Evolutionary conservation across 306 rosid genomes (phyloP), one percentile per base, ranked within the genome.

Genomic region (Corylus heterophylla): DNA sequence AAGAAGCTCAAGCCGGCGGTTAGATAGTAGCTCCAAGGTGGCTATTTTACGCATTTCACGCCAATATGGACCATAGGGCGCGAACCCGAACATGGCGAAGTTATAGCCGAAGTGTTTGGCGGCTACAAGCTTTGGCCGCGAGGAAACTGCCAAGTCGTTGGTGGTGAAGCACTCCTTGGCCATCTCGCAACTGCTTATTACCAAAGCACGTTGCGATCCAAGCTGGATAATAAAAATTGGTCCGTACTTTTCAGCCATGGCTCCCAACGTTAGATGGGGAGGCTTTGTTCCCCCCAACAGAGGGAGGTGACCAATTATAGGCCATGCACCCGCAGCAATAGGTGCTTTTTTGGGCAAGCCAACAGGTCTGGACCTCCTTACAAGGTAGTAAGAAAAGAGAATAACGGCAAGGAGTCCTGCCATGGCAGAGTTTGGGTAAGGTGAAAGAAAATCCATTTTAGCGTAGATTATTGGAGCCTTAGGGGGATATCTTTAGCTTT

Each of bases 251-350:
- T 87, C 83, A 1, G 91, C 86, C 76, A 90, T 45, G 72, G 80
- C 74, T n/a, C 86, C 91, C 20, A 91, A 47, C 17, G 84, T 45
- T 14, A 79, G 48, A 71, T 89, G 81, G 69, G 85, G 85, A 29
- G 81, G 89, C 17, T 73, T 29, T 4, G 81, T 54, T 52, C 81
- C 85, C 12, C 70, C 51, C 8, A 90, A 72, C 17, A 87, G 84
- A 45, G 4, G 81, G 35, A 92, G 87, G 42, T 92, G 93, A 8
- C 97, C 97, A 17, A 92, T 76, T n/a, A 92, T 12, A 8, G 97
- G 97, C 97, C 91, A 89, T 1, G 90, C 88, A 4, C 94, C 92
- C 0, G 77, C 54, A 2, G 83, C 89, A 74, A 84, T 70, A 0
- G 92, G 94, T 47, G 85, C 64, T 37, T 0, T 67, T 67, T 67